Conservation (phyloP, 768 basidiomycete genomes). For the Cystobasidium tubakii region DNA sequence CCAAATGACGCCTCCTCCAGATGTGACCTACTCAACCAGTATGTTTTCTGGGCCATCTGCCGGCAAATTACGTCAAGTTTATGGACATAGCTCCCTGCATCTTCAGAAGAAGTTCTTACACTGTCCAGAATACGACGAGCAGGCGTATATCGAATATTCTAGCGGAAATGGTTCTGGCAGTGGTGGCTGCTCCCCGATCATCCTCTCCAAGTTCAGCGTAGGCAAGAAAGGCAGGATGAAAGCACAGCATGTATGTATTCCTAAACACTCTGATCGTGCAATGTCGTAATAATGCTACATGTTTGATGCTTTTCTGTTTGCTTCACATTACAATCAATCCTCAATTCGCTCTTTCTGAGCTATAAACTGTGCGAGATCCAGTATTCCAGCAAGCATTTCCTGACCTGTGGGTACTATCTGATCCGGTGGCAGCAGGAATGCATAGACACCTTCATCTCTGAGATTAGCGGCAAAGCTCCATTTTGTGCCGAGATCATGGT, state of each 20-base stretch:
- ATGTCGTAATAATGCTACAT: not conserved
- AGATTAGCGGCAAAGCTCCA: conserved; percentile 64
- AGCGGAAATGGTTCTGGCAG: conserved; percentile 53
- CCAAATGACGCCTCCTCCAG: not conserved
- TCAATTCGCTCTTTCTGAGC: conserved; percentile 31
- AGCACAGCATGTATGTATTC: not conserved
- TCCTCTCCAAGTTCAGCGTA: not conserved
- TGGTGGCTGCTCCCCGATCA: conserved; percentile 11
- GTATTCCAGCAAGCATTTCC: conserved; percentile 63
- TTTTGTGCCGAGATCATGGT: conserved; percentile 57
- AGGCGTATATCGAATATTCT: conserved; percentile 34
- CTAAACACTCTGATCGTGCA: not conserved
- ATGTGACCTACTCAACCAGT: conserved; percentile 17
- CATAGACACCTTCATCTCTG: conserved; percentile 64
- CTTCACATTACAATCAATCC: not conserved
- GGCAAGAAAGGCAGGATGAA: too few species aligned
- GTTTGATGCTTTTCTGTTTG: not conserved
- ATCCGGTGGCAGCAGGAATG: conserved; percentile 65
- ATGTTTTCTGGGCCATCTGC: conserved; percentile 36
- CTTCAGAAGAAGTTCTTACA: not conserved
- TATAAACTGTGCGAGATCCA: conserved; percentile 66
- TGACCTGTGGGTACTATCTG: conserved; percentile 75
- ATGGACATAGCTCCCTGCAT: not conserved
- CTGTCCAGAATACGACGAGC: conserved; percentile 35
- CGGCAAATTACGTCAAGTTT: too few species aligned